Evolutionary conservation across 1,284 basidiomycete genomes (phyloP).

Genomic region (Rhodotorula glutinis): DNA sequence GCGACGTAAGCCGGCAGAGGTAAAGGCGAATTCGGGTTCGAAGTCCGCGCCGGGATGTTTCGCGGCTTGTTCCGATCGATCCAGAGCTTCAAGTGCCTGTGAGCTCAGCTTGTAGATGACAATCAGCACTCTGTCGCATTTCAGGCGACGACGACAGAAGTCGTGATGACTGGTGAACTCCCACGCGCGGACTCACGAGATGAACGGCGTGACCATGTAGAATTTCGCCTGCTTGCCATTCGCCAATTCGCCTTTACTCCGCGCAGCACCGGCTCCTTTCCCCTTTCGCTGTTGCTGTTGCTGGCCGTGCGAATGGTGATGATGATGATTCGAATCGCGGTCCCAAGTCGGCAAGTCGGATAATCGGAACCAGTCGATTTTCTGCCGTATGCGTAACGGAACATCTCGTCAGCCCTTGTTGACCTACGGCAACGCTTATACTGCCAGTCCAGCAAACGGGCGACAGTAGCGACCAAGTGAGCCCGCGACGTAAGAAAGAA

Average conservation of each 20-base stretch:
- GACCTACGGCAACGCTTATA: too few species aligned
- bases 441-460: too few species aligned
- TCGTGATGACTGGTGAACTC: too few species aligned
- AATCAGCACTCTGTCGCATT: too few species aligned
- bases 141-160: too few species aligned
- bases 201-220: conserved; percentile 94
- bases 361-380: conserved; percentile 94
- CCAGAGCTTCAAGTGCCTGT: conserved; percentile 44
- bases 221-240: conserved; percentile 63
- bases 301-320: too few species aligned
- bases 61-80: conserved; percentile 37
- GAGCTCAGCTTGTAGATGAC: background rate
- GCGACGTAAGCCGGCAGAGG: conserved; percentile 1
- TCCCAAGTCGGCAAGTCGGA: conserved; percentile 89
- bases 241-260: conserved; percentile 50
- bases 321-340: background rate
- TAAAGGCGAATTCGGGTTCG: background rate
- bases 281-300: background rate
- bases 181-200: conserved; percentile 78
- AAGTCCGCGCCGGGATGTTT: conserved; percentile 12
- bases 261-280: conserved; percentile 48
- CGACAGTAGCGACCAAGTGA: too few species aligned
- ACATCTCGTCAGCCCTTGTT: background rate
- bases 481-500: too few species aligned
- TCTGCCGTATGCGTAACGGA: conserved; percentile 57